These are phyloP conservation scores for Fusarium sp. DNA, from an alignment of 2,329 filamentous ascomycete species.

Conservation along the genomic window DNA sequence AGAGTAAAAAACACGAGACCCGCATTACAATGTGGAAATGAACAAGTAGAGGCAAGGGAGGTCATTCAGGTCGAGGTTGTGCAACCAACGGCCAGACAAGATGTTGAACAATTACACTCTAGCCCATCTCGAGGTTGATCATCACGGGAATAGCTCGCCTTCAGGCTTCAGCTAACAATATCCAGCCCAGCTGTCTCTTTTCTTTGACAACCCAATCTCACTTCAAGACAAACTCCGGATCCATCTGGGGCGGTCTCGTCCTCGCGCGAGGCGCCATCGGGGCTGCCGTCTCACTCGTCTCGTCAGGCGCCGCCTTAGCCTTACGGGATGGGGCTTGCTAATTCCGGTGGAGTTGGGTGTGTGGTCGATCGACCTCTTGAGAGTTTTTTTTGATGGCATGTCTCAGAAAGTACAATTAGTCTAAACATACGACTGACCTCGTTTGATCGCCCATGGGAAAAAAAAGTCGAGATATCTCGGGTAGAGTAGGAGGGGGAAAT, in stretches of 20 bases:
- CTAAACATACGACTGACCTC: not conserved
- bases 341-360: constrained; percentile 1
- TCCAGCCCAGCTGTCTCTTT: not conserved
- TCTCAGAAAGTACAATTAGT: not conserved
- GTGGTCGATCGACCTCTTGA: not conserved
- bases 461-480: not conserved
- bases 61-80: not conserved
- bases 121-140: not conserved
- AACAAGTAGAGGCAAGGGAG: not conserved
- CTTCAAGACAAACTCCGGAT: constrained; percentile 11
- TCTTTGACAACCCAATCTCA: not conserved
- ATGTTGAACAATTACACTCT: not conserved
- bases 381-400: not conserved
- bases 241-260: constrained; percentile 25
- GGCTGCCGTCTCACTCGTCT: constrained; percentile 16
- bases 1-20: constrained; percentile 3
- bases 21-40: constrained; percentile 1
- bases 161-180: not conserved
- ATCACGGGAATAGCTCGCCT: not conserved
- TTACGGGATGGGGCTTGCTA: constrained; percentile 19
- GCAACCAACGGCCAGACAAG: not conserved
- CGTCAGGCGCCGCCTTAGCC: not conserved
- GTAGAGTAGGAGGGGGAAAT: not conserved
- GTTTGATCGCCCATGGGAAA: not conserved
- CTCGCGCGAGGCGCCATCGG: constrained; percentile 14